These are phyloP conservation scores for Tarenaya hassleriana DNA, from an alignment of 345 rosid species.

Conservation along the genomic window DNA sequence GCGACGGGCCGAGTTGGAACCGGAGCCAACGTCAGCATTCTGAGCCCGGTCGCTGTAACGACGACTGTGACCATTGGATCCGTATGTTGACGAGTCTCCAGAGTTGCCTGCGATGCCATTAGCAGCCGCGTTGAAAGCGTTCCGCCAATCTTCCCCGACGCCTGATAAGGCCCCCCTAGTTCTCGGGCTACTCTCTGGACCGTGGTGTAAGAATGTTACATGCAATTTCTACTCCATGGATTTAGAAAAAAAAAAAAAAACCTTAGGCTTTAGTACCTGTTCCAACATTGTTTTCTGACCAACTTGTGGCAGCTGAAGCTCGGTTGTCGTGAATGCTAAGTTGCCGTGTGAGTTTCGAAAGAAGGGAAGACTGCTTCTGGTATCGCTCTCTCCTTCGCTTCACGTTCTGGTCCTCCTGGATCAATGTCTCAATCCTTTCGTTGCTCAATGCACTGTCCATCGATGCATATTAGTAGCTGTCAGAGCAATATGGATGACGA, in stretches of 20 bases:
- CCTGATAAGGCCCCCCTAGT: constrained; percentile 46
- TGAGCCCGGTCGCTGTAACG: constrained; percentile 62
- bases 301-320: constrained; percentile 79
- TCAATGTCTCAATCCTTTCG: constrained; percentile 75
- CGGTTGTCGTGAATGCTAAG: constrained; percentile 87
- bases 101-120: constrained; percentile 43
- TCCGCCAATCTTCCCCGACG: constrained; percentile 73
- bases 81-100: constrained; percentile 35
- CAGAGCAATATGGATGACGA: constrained; percentile 3
- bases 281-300: constrained; percentile 40
- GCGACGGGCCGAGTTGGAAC: constrained; percentile 50
- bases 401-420: constrained; percentile 84
- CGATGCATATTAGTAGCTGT: constrained; percentile 12
- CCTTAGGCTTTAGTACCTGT: constrained; percentile 37
- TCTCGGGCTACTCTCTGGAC: constrained; percentile 86
- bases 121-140: constrained; percentile 87
- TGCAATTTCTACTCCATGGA: no score
- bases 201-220: neutral
- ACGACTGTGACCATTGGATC: constrained; percentile 58
- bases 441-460: constrained; percentile 64
- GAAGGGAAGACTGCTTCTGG: constrained; percentile 82
- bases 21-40: constrained; percentile 61
- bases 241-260: no score
- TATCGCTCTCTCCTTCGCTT: constrained; percentile 66
- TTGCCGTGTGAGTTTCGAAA: constrained; percentile 71